These are phyloP conservation scores for Trifolium dubium DNA, from an alignment of 306 rosid genomes.

Conservation along the genomic window DNA sequence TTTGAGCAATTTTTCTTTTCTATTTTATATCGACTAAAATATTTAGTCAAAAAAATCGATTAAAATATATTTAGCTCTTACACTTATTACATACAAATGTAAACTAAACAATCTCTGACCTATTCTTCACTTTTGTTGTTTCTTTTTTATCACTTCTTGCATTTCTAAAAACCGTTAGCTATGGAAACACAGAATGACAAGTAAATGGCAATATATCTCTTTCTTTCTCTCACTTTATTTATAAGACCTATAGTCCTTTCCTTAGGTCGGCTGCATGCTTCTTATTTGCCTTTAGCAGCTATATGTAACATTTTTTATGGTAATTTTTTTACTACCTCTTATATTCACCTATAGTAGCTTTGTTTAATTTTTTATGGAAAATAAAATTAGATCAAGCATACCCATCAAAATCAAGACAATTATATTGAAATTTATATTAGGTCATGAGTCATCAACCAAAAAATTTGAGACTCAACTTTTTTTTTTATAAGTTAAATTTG, in stretches of 20 bases:
- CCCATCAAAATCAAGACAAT: no score
- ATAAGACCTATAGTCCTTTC: conserved; percentile 39
- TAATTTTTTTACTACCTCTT: background rate
- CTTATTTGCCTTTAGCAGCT: background rate
- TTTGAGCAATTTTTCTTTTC: no score
- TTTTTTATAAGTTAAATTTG: no score
- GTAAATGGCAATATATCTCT: conserved; percentile 40
- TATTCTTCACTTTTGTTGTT: conserved; percentile 43
- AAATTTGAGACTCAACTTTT: no score
- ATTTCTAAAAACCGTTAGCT: conserved; percentile 67
- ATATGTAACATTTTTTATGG: background rate
- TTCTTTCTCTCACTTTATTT: conserved; percentile 15
- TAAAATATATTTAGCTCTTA: no score
- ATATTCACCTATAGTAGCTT: background rate
- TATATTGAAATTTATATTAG: no score
- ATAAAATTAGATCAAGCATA: background rate
- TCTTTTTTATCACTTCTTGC: conserved; percentile 33
- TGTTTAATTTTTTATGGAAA: background rate
- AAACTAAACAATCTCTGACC: conserved; percentile 45
- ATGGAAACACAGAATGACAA: conserved; percentile 54
- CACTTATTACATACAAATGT: conserved; percentile 11
- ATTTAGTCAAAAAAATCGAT: no score
- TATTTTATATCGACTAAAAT: no score
- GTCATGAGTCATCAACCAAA: no score
- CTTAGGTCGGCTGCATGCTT: conserved; percentile 63